Evolutionary conservation across 345 rosid genomes (phyloP).

Genomic region (Gossypium raimondii): DNA sequence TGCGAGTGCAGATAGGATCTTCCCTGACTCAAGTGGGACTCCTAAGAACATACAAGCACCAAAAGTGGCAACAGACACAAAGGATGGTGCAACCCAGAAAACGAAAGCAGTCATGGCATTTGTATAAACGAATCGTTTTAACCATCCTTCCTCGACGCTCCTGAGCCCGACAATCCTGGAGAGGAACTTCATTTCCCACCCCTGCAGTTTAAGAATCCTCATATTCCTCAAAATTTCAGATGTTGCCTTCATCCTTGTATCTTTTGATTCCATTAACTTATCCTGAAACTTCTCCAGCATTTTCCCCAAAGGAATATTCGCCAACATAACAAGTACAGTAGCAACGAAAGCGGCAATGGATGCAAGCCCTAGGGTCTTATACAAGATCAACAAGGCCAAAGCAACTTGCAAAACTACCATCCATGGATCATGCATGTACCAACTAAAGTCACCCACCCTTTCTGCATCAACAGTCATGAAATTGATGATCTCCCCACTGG

Average conservation of each 20-base stretch:
- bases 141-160: constrained; percentile 35
- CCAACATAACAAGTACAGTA: constrained; percentile 40
- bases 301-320: constrained; percentile 47
- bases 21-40: constrained; percentile 53
- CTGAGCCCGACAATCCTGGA: no score
- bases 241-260: constrained; percentile 36
- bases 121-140: constrained; percentile 35
- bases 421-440: constrained; percentile 61
- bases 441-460: constrained; percentile 42
- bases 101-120: constrained; percentile 27
- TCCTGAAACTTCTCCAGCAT: constrained; percentile 47
- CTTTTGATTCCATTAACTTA: constrained; percentile 57
- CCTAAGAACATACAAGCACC: constrained; percentile 45
- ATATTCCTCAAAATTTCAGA: no score
- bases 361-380: constrained; percentile 48
- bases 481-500: constrained; percentile 67
- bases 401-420: constrained; percentile 17
- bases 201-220: no score
- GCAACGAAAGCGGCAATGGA: constrained; percentile 46
- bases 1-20: constrained; percentile 60
- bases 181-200: no score
- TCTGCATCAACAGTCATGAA: constrained; percentile 58
- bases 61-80: constrained; percentile 46
- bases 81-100: constrained; percentile 51
- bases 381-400: constrained; percentile 49